A percentile compares a stretch with the other conserved stretches of the same genome.
These are phyloP conservation scores for Leishmania major DNA, from an alignment of 208 protist genomes.

Conservation along the genomic window DNA sequence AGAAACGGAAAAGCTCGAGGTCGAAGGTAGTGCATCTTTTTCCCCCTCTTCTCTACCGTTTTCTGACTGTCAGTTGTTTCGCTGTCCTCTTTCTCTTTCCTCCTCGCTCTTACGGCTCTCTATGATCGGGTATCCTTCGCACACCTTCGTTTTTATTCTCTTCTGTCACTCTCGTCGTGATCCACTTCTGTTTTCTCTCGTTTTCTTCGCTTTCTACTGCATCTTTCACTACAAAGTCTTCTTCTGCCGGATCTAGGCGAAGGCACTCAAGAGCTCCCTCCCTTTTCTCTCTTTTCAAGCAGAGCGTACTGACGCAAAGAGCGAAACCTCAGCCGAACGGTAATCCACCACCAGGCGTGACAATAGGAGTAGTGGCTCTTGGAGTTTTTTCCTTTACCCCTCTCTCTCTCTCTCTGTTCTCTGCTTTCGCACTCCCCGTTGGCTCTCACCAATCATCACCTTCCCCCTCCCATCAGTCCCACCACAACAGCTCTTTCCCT, in stretches of 20 bases:
- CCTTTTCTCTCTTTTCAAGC: neutral
- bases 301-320: neutral
- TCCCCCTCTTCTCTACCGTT: neutral
- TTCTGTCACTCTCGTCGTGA: slow-evolving; percentile 1
- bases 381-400: slow-evolving; percentile 8
- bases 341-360: neutral
- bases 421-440: neutral
- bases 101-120: neutral
- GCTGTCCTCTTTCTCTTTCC: neutral
- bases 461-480: neutral
- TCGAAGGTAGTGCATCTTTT: neutral
- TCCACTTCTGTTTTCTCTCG: neutral
- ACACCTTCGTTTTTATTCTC: neutral
- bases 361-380: neutral
- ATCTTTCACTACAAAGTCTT: neutral
- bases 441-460: neutral
- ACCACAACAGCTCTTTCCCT: neutral
- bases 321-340: neutral
- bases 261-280: neutral
- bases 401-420: slow-evolving; percentile 16
- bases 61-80: neutral
- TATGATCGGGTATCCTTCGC: neutral
- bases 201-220: neutral
- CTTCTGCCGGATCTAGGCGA: too few species aligned
- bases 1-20: neutral